Base-by-base conservation (phyloP, 176 grass and related monocot genomes). In the sorghum (Sorghum bicolor) region DNA sequence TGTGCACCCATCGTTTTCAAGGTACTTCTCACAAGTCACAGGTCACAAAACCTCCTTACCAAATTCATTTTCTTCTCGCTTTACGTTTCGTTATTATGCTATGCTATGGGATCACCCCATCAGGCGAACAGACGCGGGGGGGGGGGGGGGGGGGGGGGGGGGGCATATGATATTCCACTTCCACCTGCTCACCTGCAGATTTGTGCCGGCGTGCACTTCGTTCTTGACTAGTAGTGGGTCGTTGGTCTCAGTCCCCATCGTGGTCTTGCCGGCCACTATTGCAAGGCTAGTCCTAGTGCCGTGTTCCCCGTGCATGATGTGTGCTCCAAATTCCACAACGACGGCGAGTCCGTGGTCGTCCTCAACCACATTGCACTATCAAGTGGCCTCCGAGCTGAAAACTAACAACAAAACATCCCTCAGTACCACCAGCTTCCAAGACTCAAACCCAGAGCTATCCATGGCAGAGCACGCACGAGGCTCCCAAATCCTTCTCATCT, bases 291-390 rank as follows among this genome's bases (percentile, higher is more conserved):
- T 12, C 20, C 55, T 9, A 39, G 60, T 88, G 40, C 91, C 91
- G 36, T 75, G 31, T 37, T 80, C 43, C 8, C 0, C 83, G 19
- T 62, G 53, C 31, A 72, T 71, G 25, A 75, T 25, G 44, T 79
- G 72, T 39, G 50, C 16, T 48, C 81, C 78, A 22, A 82, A 91
- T 71, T 82, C 90, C 44, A 87, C 89, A 1, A 61, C 65, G 43
- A 64, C 60, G 30, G 3, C 39, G 57, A 74, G 39, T 83, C 39
- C 20, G 3, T 6, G n/a, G 79, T 82, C 57, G 26, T 45, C 77
- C 40, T 66, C 77, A 66, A 66, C 61, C 10, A 41, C 53, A 30
- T 3, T 20, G 31, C 17, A 34, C 30, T 16, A 38, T 36, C 33
- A 53, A 74, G 44, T 57, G 87, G 43, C 40, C 25, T 72, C 30